Base-by-base conservation (phyloP, 345 rosid genomes). In the Balakata baccata region DNA sequence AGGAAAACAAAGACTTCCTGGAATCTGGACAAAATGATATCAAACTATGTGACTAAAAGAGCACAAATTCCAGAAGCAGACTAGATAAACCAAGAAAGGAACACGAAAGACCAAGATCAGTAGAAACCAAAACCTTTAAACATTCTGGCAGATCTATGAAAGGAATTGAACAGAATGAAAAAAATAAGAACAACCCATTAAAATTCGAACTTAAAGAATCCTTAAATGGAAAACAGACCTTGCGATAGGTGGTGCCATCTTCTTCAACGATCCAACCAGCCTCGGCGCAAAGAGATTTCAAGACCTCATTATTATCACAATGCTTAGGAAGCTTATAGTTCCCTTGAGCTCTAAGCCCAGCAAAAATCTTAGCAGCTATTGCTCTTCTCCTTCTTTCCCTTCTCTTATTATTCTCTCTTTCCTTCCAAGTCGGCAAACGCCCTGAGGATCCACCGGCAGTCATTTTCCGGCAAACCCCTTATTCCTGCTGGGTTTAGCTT, bases 211-310 rank as follows among this genome's bases (percentile, higher is more conserved):
- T 58, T 12, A 10, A 9, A 61, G 56, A 37, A 49, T 2, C 14
- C n/a, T 18, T 1, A 16, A 54, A 65, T 5, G 11, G 2, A 54
- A 3, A 51, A 69, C 34, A 45, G 39, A 80, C 83, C 83, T 80
- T 71, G 79, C 83, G 83, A 57, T 75, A 80, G 43, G 79, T 72
- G 25, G 83, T 80, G 41, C 83, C 83, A 18, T 80, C 83, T 45
- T 80, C 83, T 60, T 75, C 77, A 18, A 80, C 83, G 60, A 68
- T 47, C 83, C 83, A 80, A 5, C 83, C 83, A 80, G 83, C 83
- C 66, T 80, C 83, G 17, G 66, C 34, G 57, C 83, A 80, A n/a
- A 80, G 77, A 68, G 83, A 79, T 75, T 80, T 80, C 53, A 80
- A 46, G 46, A 80, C 83, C 38, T 80, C 83, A 69, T 80, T 80